Evolutionary conservation across 108 stramenopile species (phyloP).

Genomic region (Craspedostauros australis): DNA sequence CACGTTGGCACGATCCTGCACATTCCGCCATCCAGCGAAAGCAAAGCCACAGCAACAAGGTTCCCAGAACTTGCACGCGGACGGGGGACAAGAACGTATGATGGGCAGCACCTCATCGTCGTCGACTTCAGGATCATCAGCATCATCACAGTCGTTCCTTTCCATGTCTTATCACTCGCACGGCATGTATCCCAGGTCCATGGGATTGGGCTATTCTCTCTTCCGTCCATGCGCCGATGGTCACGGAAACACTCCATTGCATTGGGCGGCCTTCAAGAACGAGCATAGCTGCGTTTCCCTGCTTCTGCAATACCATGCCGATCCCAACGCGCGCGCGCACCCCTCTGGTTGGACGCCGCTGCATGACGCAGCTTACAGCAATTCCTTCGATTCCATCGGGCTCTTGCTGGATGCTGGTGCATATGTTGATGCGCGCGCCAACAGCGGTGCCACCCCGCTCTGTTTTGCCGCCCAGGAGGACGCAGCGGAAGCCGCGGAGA

Average conservation of each 20-base stretch:
- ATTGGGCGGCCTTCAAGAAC: conserved; percentile 88
- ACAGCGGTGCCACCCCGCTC: conserved; percentile 79
- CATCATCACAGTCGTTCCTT: background rate
- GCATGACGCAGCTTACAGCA: conserved; percentile 82
- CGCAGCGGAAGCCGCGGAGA: conserved; percentile 38
- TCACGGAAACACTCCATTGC: conserved; percentile 83
- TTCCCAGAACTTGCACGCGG: background rate
- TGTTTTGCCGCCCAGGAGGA: conserved; percentile 88
- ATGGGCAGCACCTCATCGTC: too few relatives aligned
- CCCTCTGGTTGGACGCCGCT: conserved; percentile 87
- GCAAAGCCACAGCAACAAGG: too few relatives aligned
- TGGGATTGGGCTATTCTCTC: background rate
- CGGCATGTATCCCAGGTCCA: background rate
- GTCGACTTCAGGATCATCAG: too few relatives aligned
- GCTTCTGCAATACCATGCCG: conserved; percentile 51
- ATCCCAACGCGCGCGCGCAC: conserved; percentile 73
- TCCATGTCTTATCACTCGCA: background rate
- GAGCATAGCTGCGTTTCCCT: conserved; percentile 55
- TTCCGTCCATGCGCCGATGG: conserved; percentile 52
- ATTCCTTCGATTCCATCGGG: conserved; percentile 58
- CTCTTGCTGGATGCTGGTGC: conserved; percentile 70
- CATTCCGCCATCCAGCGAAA: conserved; percentile 35
- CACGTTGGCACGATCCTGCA: conserved; percentile 39
- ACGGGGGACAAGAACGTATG: too few relatives aligned
- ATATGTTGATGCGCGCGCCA: conserved; percentile 63